These are phyloP conservation scores for Marchantia paleacea DNA, from an alignment of 225 moss, liverwort and hornwort species.

Conservation along the genomic window DNA sequence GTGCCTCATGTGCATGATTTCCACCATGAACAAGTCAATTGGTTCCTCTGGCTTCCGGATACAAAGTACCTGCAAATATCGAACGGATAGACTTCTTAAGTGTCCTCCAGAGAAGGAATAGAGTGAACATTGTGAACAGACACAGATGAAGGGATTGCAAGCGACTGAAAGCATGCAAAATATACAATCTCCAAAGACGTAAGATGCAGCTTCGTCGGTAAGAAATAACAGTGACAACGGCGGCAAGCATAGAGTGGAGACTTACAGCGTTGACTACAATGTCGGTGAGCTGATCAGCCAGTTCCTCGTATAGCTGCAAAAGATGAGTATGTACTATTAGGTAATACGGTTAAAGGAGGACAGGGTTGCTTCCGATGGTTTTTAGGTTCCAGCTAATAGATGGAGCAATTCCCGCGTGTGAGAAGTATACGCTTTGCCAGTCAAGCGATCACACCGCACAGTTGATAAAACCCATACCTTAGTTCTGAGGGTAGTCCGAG, in stretches of 20 bases:
- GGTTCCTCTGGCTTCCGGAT: slow-evolving; percentile 76
- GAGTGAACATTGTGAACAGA: too few relatives aligned
- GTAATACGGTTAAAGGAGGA: too few relatives aligned
- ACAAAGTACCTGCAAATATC: slow-evolving; percentile 56
- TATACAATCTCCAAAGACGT: too few relatives aligned
- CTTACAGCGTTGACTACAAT: slow-evolving; percentile 86
- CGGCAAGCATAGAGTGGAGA: background rate
- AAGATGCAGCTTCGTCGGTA: background rate
- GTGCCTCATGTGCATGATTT: slow-evolving; percentile 99
- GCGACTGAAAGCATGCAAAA: too few relatives aligned
- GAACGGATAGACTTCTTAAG: background rate
- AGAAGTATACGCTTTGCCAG: too few relatives aligned
- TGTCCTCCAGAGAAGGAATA: too few relatives aligned
- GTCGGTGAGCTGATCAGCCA: slow-evolving; percentile 89
- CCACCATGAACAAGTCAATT: slow-evolving; percentile 96
- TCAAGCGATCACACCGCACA: background rate
- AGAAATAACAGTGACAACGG: background rate
- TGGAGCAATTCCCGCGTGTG: background rate
- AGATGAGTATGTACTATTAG: background rate
- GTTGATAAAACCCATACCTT: slow-evolving; percentile 38
- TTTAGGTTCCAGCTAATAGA: background rate
- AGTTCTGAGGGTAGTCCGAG: slow-evolving; percentile 85
- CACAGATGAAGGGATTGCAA: too few relatives aligned
- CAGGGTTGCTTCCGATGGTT: background rate
- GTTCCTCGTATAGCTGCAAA: slow-evolving; percentile 76